Conservation (phyloP, 495 filamentous ascomycete genomes). For the Penicillium goetzii region DNA sequence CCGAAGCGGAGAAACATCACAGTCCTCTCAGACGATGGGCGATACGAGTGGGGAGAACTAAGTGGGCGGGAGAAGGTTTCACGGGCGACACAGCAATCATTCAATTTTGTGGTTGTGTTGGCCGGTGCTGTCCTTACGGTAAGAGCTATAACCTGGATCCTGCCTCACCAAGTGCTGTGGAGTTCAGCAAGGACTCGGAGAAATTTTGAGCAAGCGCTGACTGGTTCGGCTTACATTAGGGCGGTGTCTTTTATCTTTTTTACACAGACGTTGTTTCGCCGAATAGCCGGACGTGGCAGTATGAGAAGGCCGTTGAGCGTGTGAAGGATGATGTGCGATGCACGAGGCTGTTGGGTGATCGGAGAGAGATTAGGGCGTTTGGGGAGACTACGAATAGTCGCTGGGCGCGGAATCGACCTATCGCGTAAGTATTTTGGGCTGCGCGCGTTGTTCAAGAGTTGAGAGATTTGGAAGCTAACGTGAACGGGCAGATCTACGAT, state of each 20-base stretch:
- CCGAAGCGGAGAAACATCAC: conserved; percentile 67
- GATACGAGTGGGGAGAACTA: conserved; percentile 78
- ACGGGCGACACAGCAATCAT: conserved; percentile 85
- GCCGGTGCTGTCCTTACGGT: conserved; percentile 75
- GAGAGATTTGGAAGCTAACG: background rate
- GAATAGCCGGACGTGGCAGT: conserved; percentile 82
- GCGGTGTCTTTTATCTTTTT: conserved; percentile 74
- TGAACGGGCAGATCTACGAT: conserved; percentile 57
- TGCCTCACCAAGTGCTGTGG: background rate
- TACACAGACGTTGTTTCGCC: conserved; percentile 86
- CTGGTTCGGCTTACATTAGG: conserved; percentile 49
- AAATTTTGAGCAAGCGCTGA: conserved; percentile 4
- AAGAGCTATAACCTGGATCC: conserved; percentile 5
- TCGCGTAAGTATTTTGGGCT: conserved; percentile 65
- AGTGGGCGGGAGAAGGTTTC: conserved; percentile 76
- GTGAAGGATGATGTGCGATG: conserved; percentile 74
- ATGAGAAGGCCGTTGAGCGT: conserved; percentile 82
- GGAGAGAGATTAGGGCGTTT: conserved; percentile 76
- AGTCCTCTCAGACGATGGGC: conserved; percentile 78
- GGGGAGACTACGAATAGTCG: conserved; percentile 82
- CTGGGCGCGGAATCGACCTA: conserved; percentile 83
- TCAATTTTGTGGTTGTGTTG: conserved; percentile 80
- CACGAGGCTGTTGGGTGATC: conserved; percentile 72
- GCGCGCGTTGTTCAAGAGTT: background rate
- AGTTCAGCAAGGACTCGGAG: background rate